phyloP scores from a whole-genome alignment of 2,329 filamentous ascomycete genomes.

The Ceratocystis harringtonii region DNA sequence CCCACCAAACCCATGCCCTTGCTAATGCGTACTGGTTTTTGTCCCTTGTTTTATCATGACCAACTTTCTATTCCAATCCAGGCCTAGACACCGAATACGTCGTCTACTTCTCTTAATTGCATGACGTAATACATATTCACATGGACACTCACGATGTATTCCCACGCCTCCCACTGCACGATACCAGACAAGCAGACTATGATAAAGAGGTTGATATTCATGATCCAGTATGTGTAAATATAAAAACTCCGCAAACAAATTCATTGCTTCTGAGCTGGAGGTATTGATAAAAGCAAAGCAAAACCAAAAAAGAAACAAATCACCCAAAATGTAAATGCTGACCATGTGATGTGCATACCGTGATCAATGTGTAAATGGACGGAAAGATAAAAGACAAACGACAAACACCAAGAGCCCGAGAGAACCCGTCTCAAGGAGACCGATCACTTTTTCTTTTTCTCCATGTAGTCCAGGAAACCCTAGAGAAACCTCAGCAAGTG shows the following conservation, averaged over 20 bases:
- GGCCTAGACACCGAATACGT: no score
- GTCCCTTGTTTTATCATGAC: no score
- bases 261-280: neutral
- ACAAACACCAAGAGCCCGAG: conserved; percentile 18
- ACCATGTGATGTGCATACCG: neutral
- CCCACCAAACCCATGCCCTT: no score
- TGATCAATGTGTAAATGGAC: neutral
- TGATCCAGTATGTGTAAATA: neutral
- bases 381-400: conserved; percentile 18
- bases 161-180: no score
- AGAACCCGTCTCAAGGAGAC: conserved; percentile 1
- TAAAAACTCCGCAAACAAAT: neutral
- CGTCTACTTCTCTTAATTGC: no score
- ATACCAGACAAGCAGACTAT: no score
- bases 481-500: neutral
- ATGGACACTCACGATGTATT: no score
- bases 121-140: no score
- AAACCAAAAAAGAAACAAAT: neutral
- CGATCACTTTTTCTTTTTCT: conserved; percentile 16
- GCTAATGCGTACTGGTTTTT: no score
- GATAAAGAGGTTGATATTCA: neutral
- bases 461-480: conserved; percentile 14
- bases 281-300: neutral
- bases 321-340: conserved; percentile 2
- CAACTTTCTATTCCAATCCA: no score